Evolutionary conservation across 768 basidiomycete species (phyloP).

Genomic region (Infundibulicybe gibba): DNA sequence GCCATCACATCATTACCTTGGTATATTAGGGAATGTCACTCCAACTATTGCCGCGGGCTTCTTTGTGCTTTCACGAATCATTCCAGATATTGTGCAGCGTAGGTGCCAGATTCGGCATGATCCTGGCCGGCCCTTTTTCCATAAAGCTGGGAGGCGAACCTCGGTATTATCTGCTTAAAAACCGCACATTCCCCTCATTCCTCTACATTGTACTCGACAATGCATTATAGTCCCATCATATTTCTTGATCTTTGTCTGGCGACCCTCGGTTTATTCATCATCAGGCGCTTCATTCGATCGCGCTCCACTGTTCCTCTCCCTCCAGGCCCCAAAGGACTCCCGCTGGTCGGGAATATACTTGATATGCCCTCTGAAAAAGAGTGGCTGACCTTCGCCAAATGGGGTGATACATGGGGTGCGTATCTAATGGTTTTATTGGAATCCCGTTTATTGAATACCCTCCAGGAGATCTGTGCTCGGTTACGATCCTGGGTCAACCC

Average conservation of each 20-base stretch:
- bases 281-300: slow-evolving; percentile 23
- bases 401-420: slow-evolving; percentile 52
- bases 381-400: slow-evolving; percentile 49
- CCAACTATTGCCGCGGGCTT: slow-evolving; percentile 39
- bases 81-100: slow-evolving; percentile 26
- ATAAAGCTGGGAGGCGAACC: slow-evolving; percentile 23
- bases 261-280: slow-evolving; percentile 28
- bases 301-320: slow-evolving; percentile 29
- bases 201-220: slow-evolving; percentile 17
- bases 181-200: slow-evolving; percentile 6
- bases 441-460: slow-evolving; percentile 1
- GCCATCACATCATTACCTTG: too few relatives aligned
- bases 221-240: slow-evolving; percentile 18
- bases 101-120: slow-evolving; percentile 29
- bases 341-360: slow-evolving; percentile 49
- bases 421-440: background rate
- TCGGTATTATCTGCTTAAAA: too few relatives aligned
- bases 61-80: slow-evolving; percentile 24
- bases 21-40: background rate
- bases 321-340: slow-evolving; percentile 51
- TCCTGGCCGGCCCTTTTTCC: slow-evolving; percentile 28
- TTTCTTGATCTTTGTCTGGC: slow-evolving; percentile 28
- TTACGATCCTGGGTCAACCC: slow-evolving; percentile 57
- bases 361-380: slow-evolving; percentile 47
- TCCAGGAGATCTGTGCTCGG: slow-evolving; percentile 57